Conservation (phyloP, 176 grass and related monocot species). For the Oryza longistaminata region DNA sequence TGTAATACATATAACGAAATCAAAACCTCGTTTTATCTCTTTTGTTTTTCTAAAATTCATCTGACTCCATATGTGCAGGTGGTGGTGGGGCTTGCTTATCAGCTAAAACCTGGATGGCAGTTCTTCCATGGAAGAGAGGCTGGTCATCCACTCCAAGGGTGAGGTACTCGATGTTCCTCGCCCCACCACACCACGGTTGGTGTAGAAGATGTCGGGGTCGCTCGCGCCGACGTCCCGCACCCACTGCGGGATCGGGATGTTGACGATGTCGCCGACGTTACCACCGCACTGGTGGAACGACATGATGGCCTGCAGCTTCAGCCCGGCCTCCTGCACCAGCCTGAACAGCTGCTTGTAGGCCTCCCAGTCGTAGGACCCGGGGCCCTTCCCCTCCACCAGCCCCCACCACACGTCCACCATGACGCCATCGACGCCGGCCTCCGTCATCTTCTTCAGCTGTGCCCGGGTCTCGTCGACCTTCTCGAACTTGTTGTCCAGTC, state of each 20-base stretch:
- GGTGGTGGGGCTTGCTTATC: no score
- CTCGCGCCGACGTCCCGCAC: constrained; percentile 38
- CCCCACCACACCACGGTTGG: constrained; percentile 39
- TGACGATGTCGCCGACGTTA: constrained; percentile 65
- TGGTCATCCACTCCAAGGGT: constrained; percentile 76
- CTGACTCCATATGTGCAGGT: not conserved
- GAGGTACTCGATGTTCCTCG: constrained; percentile 79
- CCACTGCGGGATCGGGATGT: constrained; percentile 75
- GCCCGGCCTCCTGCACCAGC: constrained; percentile 64
- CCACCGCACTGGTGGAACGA: constrained; percentile 92
- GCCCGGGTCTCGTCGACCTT: constrained; percentile 48
- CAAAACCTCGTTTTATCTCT: not conserved
- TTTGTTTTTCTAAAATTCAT: not conserved
- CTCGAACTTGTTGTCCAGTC: constrained; percentile 46
- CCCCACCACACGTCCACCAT: constrained; percentile 99
- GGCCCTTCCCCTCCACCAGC: constrained; percentile 57
- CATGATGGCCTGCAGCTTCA: constrained; percentile 90
- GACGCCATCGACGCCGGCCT: constrained; percentile 63
- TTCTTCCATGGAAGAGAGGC: constrained; percentile 70
- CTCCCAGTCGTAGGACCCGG: constrained; percentile 60
- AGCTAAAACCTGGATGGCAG: constrained; percentile 66
- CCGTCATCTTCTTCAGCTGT: constrained; percentile 52
- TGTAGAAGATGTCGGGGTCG: constrained; percentile 76
- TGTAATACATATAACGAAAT: not conserved
- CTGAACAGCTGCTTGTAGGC: constrained; percentile 74